Conservation (phyloP, 306 rosid genomes). For the Oxytropis ochrocephala region DNA sequence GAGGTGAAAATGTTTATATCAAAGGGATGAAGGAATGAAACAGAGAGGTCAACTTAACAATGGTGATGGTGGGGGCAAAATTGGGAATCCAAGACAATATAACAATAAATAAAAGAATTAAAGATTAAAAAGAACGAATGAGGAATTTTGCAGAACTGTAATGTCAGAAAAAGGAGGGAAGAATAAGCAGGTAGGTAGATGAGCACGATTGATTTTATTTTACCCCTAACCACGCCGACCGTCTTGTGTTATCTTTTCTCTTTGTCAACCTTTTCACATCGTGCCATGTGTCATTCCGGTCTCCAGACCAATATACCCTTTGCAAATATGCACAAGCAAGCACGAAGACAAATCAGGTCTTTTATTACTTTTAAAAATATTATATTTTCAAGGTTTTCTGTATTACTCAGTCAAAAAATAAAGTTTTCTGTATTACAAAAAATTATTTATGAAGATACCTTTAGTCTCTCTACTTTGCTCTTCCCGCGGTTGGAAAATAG, state of each 20-base stretch:
- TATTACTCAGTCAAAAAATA: too few relatives aligned
- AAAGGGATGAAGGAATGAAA: constrained; percentile 32
- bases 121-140: background rate
- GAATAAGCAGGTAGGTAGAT: background rate
- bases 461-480: background rate
- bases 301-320: background rate
- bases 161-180: constrained; percentile 35
- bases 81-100: background rate
- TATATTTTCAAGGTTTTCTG: background rate
- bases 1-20: constrained; percentile 2
- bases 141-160: constrained; percentile 25
- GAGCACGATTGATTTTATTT: constrained; percentile 34
- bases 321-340: background rate
- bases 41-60: constrained; percentile 8
- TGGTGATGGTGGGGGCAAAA: constrained; percentile 26
- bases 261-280: constrained; percentile 17
- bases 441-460: background rate
- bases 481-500: constrained; percentile 25
- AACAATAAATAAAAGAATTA: background rate
- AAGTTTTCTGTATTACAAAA: background rate
- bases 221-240: constrained; percentile 32
- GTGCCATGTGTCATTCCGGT: constrained; percentile 26
- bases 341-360: constrained; percentile 5
- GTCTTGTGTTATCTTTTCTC: background rate
- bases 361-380: background rate